These are phyloP conservation scores for Kingdonia uniflora DNA, from an alignment of 164 flowering plant species.

Conservation along the genomic window DNA sequence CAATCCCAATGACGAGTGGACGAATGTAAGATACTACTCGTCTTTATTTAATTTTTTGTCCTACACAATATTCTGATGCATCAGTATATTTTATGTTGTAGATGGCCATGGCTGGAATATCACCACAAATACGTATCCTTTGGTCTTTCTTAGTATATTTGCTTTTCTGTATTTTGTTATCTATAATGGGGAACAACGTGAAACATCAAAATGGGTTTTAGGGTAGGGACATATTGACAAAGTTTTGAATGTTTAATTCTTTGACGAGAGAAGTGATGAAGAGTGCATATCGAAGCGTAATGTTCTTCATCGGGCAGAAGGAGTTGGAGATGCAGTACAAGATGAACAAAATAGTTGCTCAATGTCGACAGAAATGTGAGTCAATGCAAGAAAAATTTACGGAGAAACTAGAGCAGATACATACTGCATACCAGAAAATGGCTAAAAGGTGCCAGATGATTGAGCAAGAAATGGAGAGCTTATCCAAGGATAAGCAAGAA, in stretches of 20 bases:
- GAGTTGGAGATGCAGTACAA: conserved; percentile 94
- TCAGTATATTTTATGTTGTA: conserved; percentile 22
- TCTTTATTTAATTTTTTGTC: background rate
- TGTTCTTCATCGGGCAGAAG: conserved; percentile 88
- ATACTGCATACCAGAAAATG: conserved; percentile 90
- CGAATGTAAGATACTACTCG: conserved; percentile 45
- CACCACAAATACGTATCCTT: conserved; percentile 91
- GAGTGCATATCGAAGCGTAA: conserved; percentile 86
- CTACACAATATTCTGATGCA: too few species aligned
- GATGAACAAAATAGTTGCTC: conserved; percentile 76
- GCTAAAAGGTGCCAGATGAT: conserved; percentile 84
- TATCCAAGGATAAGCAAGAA: conserved; percentile 88
- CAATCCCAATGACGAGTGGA: conserved; percentile 94
- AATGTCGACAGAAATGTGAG: conserved; percentile 93
- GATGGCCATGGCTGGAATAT: conserved; percentile 92
- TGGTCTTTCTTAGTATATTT: background rate
- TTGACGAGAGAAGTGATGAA: conserved; percentile 72
- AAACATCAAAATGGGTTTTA: too few species aligned
- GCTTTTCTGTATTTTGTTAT: background rate
- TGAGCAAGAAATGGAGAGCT: conserved; percentile 78
- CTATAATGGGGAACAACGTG: too few species aligned
- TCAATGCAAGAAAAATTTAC: conserved; percentile 84
- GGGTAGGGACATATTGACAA: background rate
- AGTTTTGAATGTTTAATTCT: conserved; percentile 21
- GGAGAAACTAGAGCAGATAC: conserved; percentile 86